Conservation (phyloP, 768 basidiomycete species). For the Podaxis pistillaris region DNA sequence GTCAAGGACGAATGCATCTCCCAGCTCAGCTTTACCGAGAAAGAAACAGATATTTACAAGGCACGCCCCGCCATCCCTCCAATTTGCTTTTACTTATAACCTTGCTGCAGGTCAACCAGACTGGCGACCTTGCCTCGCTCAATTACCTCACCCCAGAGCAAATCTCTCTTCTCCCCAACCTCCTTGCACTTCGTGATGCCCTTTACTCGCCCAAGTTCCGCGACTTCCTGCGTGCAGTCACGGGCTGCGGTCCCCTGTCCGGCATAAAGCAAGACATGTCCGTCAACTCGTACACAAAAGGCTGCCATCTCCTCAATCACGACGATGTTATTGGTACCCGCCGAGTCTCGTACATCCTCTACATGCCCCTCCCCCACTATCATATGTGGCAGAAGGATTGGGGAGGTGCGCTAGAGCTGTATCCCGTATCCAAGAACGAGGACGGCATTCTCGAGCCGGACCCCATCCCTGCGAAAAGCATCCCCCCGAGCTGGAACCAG, state of each 20-base stretch:
- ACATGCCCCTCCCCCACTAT: conserved; percentile 80
- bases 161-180: conserved; percentile 73
- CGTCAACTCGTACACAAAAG: conserved; percentile 86
- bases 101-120: conserved; percentile 83
- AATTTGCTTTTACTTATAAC: conserved; percentile 11
- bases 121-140: conserved; percentile 93
- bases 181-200: conserved; percentile 83
- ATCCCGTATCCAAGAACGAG: conserved; percentile 63
- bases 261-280: conserved; percentile 95
- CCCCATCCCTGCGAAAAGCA: conserved; percentile 57
- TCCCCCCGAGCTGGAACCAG: conserved; percentile 87
- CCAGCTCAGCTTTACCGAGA: conserved; percentile 83
- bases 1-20: conserved; percentile 84
- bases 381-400: conserved; percentile 83
- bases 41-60: conserved; percentile 99
- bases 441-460: conserved; percentile 72
- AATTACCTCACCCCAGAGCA: conserved; percentile 80
- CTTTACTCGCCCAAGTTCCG: conserved; percentile 88
- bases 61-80: conserved; percentile 31
- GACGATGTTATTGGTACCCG: conserved; percentile 97
- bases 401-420: conserved; percentile 94
- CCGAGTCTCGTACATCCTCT: conserved; percentile 94
- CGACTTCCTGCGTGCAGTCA: conserved; percentile 77
- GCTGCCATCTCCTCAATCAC: conserved; percentile 94
- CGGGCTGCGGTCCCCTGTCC: conserved; percentile 89